Base-by-base conservation (phyloP, 148 eudicot genomes). In the Polygonum maritimum region DNA sequence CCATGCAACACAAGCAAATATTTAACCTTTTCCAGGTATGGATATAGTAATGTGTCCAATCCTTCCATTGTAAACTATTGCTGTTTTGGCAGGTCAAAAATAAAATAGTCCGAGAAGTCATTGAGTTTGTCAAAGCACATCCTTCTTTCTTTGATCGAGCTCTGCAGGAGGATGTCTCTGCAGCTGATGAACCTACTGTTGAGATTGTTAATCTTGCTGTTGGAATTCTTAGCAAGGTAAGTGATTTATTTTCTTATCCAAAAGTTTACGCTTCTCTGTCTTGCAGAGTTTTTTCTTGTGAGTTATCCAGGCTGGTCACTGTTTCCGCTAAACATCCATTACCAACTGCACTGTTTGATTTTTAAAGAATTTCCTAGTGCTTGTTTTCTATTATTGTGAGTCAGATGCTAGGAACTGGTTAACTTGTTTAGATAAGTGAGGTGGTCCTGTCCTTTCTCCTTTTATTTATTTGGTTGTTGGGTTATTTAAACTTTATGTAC, bases 191-290 rank as follows among this genome's bases (percentile, higher is more conserved):
- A 58, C 77, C 84, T 77, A 90, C 81, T 41, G 82, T 89, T 88
- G 98, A 95, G 87, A 88, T 85, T 75, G 84, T 85, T 76, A 92
- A 92, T 87, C 96, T 92, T 82, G 94, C 82, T 72, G 92, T 92
- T 82, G 96, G 91, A 48, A 85, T 92, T 78, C 90, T 95, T 69
- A 87, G 96, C 83, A 95, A 95, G 98, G 98, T 89, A 88, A 63
- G 41, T 4, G 58, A 22, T 41, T 72, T 41, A 35, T 71, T 18
- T 18, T 4, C 48, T 21, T 71, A 3, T 31, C 14, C 13, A 63
- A 15, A 74, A 36, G 22, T 74, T 22, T 31, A 48, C 36, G 45
- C 21, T 74, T 21, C 26, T 33, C 15, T 9, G 9, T 6, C 4
- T 33, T 74, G 38, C 41, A 9, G 19, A 49, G 40, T 49, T 73